Evolutionary conservation across 305 asterid species (phyloP).

Genomic region (Petunia hybrid): DNA sequence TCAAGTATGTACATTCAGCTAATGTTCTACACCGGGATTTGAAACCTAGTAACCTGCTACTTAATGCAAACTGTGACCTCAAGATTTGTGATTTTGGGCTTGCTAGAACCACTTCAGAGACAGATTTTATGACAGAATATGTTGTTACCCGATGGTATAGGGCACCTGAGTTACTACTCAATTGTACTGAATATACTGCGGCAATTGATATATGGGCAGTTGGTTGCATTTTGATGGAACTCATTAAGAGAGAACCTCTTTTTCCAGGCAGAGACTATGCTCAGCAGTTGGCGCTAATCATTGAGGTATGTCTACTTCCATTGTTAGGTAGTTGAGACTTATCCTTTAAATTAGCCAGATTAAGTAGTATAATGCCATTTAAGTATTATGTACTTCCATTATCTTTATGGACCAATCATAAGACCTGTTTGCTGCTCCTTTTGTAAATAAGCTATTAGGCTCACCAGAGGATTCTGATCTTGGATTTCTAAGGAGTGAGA

Average conservation of each 20-base stretch:
- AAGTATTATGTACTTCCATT: neutral
- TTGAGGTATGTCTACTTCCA: slow-evolving; percentile 57
- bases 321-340: neutral
- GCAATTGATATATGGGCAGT: slow-evolving; percentile 96
- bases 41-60: slow-evolving; percentile 90
- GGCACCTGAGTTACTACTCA: slow-evolving; percentile 88
- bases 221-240: slow-evolving; percentile 92
- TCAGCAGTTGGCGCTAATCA: slow-evolving; percentile 81
- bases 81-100: slow-evolving; percentile 96
- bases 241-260: slow-evolving; percentile 77
- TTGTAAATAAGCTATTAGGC: slow-evolving; percentile 67
- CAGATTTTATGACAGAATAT: slow-evolving; percentile 89
- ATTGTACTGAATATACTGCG: slow-evolving; percentile 90
- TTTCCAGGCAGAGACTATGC: slow-evolving; percentile 96
- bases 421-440: neutral
- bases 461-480: slow-evolving; percentile 91
- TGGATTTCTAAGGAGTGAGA: slow-evolving; percentile 78
- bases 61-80: slow-evolving; percentile 87
- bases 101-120: slow-evolving; percentile 67
- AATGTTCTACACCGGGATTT: slow-evolving; percentile 91
- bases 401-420: slow-evolving; percentile 11
- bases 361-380: neutral
- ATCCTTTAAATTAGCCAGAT: too few species aligned
- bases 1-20: slow-evolving; percentile 86
- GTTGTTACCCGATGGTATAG: slow-evolving; percentile 96